A percentile compares a stretch with the other conserved stretches of the same genome.
Conservation (phyloP, 805 yeast species). For the Starmerella vaccinii region DNA sequence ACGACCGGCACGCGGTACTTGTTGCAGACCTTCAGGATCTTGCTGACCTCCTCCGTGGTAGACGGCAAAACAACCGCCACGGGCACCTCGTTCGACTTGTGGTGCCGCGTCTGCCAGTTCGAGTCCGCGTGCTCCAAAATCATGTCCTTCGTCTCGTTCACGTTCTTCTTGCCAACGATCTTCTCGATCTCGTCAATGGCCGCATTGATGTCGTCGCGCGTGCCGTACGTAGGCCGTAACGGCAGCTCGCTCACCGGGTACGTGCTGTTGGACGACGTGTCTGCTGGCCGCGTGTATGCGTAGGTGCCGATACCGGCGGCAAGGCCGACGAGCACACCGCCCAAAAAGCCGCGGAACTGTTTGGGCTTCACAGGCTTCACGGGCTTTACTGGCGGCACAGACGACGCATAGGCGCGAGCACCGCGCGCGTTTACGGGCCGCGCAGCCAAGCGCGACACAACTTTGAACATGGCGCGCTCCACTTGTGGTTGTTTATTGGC, state of each 20-base stretch:
- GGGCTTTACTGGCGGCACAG: too few relatives aligned
- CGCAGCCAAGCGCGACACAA: neutral
- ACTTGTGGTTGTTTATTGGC: neutral
- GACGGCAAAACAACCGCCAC: conserved; percentile 49
- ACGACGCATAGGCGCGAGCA: neutral
- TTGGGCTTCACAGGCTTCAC: neutral
- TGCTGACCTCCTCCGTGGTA: conserved; percentile 58
- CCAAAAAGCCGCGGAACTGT: neutral
- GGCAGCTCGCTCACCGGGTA: conserved; percentile 35
- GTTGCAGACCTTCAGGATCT: conserved; percentile 51
- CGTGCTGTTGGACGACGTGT: neutral
- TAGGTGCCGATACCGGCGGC: neutral
- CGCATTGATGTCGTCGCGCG: conserved; percentile 24
- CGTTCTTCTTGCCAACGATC: conserved; percentile 45
- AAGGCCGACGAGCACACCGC: neutral
- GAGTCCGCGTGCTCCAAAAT: conserved; percentile 53
- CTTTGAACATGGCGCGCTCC: neutral
- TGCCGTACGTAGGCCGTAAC: conserved; percentile 46
- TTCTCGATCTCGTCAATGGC: conserved; percentile 45
- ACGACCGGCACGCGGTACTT: conserved; percentile 58
- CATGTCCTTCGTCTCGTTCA: conserved; percentile 38
- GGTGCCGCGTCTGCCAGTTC: conserved; percentile 60
- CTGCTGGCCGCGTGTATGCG: neutral
- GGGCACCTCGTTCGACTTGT: conserved; percentile 42
- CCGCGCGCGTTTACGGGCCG: neutral